A percentile compares a stretch with the other conserved stretches of the same genome.
These are phyloP conservation scores for Vachellia pachyceras DNA, from an alignment of 306 rosid genomes.

Conservation along the genomic window DNA sequence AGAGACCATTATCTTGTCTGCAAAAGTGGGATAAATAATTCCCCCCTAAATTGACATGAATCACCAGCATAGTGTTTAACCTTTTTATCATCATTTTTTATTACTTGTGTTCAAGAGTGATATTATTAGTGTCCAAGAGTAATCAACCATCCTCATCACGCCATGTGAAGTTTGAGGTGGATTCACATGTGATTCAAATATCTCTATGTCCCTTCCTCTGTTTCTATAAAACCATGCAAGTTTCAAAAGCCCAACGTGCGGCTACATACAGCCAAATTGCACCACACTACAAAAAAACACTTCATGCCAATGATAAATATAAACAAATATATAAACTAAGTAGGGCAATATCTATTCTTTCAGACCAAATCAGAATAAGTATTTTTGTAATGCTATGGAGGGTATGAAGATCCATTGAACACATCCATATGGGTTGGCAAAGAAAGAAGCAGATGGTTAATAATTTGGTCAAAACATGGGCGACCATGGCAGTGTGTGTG, in stretches of 20 bases:
- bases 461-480: conserved; percentile 27
- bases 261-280: background rate
- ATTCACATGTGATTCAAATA: background rate
- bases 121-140: background rate
- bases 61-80: background rate
- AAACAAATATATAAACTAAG: too few species aligned
- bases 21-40: background rate
- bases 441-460: conserved; percentile 12
- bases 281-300: background rate
- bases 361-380: background rate
- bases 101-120: background rate
- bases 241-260: background rate
- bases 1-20: background rate
- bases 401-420: conserved; percentile 13
- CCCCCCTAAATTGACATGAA: background rate
- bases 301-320: too few species aligned
- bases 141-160: conserved; percentile 5
- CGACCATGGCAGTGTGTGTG: conserved; percentile 31
- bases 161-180: background rate
- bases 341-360: background rate
- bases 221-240: background rate
- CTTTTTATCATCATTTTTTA: background rate
- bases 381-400: background rate
- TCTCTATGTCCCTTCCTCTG: background rate
- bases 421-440: conserved; percentile 33